Evolutionary conservation across 179 eudicot genomes (phyloP), one percentile per base, ranked within the genome.

Genomic region (Silene vulgaris): DNA sequence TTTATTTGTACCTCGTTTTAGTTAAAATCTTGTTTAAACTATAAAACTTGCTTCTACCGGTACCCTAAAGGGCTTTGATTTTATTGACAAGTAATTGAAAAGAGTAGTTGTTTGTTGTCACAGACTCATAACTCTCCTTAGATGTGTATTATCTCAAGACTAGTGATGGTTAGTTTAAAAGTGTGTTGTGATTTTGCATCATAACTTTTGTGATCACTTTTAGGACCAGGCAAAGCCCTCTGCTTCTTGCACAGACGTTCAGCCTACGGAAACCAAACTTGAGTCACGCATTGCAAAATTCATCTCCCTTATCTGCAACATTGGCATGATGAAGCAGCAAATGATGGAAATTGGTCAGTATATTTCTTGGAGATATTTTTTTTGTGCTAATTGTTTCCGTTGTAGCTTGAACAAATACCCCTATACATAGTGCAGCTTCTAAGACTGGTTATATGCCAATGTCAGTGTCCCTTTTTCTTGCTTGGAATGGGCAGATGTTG

Each of bases 251-350:
- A 71, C 78, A 54, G 82, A 62, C 74, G 40, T 78, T 70, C 87
- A 86, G 80, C 89, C 88, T 71, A 87, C 84, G 74, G 92, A 89
- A 81, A 88, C 87, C 74, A 90, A 90, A 80, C 90, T 95, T 48
- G 99, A 92, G 72, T 50, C 83, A 37, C 89, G 86, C 70, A 80
- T 95, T 78, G 99, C 97, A 29, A 88, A 84, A 77, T 93, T 95
- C 77, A 86, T 95, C 62, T 93, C 99, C 82, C 96, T 93, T 76
- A 89, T 95, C 65, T 95, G 97, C 85, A 89, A 93, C 73, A 84
- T 95, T 75, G 87, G 93, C 83, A 95, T 93, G 99, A 95, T 95
- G 99, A 88, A 78, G 80, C 99, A 92, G 76, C 99, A 92, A 77
- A 95, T 95, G 98, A 90, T 94, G 90, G 97, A 95, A 85, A 93